These are phyloP conservation scores for Umbelopsis ramanniana DNA, from an alignment of 192 early-diverging fungal species.

Conservation along the genomic window DNA sequence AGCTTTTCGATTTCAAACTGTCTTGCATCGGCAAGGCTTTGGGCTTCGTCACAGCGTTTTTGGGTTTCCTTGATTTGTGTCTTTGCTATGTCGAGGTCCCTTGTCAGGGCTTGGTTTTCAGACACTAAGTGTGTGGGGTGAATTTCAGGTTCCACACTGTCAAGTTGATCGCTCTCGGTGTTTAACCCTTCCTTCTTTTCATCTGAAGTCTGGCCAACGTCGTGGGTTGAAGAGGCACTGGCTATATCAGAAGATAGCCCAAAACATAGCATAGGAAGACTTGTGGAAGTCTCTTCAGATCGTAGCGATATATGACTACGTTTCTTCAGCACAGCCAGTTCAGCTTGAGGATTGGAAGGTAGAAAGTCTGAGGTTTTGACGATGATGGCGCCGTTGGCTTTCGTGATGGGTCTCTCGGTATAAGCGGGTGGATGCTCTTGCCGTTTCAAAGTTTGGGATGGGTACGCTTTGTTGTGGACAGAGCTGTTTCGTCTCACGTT, in stretches of 20 bases:
- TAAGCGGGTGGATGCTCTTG: neutral
- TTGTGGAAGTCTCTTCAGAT: neutral
- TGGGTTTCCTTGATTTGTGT: neutral
- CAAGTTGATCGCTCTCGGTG: neutral
- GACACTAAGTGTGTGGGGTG: neutral
- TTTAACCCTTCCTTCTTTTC: no score
- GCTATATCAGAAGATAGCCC: neutral
- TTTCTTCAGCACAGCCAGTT: neutral
- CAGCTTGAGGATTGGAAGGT: neutral
- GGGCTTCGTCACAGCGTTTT: neutral
- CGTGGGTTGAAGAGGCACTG: neutral
- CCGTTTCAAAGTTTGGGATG: neutral
- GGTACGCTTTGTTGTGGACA: neutral
- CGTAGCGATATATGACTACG: neutral
- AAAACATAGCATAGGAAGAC: neutral
- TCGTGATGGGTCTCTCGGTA: neutral
- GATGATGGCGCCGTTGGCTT: neutral
- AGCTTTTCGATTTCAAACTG: neutral
- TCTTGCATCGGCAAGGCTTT: neutral
- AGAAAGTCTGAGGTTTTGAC: slow-evolving; percentile 7
- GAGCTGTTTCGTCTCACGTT: slow-evolving; percentile 14
- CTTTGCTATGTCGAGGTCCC: neutral
- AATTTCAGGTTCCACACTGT: neutral
- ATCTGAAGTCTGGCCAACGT: no score
- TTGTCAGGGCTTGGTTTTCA: neutral